Conservation (phyloP, 2,329 filamentous ascomycete species). For the Exophiala alcalophila region DNA sequence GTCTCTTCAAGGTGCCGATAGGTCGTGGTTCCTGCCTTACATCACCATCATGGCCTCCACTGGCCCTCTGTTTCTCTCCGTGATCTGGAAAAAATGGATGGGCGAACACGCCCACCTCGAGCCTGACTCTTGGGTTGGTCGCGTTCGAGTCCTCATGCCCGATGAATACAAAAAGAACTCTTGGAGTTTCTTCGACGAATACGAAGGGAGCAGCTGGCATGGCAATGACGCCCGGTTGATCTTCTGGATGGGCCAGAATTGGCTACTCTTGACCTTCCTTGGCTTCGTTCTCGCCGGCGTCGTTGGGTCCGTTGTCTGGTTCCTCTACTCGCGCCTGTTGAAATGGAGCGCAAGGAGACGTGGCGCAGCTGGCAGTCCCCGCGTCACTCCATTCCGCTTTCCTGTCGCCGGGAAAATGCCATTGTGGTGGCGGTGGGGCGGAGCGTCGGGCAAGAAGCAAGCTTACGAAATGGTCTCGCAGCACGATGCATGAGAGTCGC, state of each 20-base stretch:
- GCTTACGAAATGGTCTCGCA: slow-evolving; percentile 24
- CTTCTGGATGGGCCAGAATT: slow-evolving; percentile 62
- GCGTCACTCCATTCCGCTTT: slow-evolving; percentile 12
- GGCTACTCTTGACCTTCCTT: slow-evolving; percentile 53
- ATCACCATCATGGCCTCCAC: slow-evolving; percentile 78
- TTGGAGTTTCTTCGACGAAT: slow-evolving; percentile 71
- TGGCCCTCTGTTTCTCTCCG: slow-evolving; percentile 70
- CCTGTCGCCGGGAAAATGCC: slow-evolving; percentile 14
- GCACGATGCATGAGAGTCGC: slow-evolving; percentile 24
- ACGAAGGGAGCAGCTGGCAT: slow-evolving; percentile 65
- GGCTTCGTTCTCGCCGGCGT: slow-evolving; percentile 51
- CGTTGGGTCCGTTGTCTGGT: slow-evolving; percentile 50
- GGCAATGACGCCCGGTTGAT: slow-evolving; percentile 61
- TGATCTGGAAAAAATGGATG: slow-evolving; percentile 73
- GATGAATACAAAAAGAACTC: slow-evolving; percentile 65
- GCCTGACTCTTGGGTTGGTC: slow-evolving; percentile 45
- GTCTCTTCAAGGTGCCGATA: slow-evolving; percentile 63
- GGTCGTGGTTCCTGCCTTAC: slow-evolving; percentile 67
- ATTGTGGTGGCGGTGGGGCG: slow-evolving; percentile 22
- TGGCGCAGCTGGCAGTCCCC: slow-evolving; percentile 12
- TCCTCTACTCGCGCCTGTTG: slow-evolving; percentile 49
- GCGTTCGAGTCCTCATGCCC: slow-evolving; percentile 66
- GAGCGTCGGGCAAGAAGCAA: slow-evolving; percentile 11
- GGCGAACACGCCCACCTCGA: slow-evolving; percentile 43
- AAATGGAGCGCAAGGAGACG: slow-evolving; percentile 35